Evolutionary conservation across 2,329 filamentous ascomycete species (phyloP).

Genomic region (Pseudofabraea citricarpa): DNA sequence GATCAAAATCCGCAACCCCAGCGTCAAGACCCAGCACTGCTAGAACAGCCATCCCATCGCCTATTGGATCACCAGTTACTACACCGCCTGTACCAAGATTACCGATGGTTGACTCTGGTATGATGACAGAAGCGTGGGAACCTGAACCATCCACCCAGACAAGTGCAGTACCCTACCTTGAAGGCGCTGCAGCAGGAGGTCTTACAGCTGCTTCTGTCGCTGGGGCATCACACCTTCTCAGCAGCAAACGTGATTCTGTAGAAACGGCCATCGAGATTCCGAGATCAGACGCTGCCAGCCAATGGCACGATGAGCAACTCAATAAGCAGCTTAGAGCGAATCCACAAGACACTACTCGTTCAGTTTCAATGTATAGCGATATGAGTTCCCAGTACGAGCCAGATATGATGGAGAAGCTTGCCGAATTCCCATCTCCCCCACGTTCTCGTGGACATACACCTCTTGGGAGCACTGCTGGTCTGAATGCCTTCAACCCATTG

Average conservation of each 20-base stretch:
- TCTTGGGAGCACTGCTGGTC: constrained; percentile 13
- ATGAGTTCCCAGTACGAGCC: constrained; percentile 45
- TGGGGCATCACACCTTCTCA: constrained; percentile 10
- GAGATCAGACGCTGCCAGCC: constrained; percentile 24
- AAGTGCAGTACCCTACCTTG: constrained; percentile 15
- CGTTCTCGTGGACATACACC: constrained; percentile 29
- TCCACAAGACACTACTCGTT: constrained; percentile 29
- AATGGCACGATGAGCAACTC: constrained; percentile 23
- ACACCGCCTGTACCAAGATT: constrained; percentile 42
- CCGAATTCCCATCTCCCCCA: constrained; percentile 50
- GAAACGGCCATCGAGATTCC: constrained; percentile 9
- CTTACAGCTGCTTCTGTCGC: constrained; percentile 13
- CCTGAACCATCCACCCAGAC: constrained; percentile 23
- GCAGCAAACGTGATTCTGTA: constrained; percentile 14
- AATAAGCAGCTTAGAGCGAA: constrained; percentile 14
- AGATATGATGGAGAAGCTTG: constrained; percentile 46
- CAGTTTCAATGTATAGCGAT: constrained; percentile 48
- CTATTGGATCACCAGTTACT: constrained; percentile 34
- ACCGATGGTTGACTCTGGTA: constrained; percentile 53
- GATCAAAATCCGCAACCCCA: constrained; percentile 39
- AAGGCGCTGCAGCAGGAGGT: constrained; percentile 7
- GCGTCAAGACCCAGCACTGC: constrained; percentile 8
- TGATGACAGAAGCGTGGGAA: constrained; percentile 56
- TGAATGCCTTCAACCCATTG: constrained; percentile 13
- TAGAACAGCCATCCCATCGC: constrained; percentile 15